Evolutionary conservation across 495 filamentous ascomycete genomes (phyloP), one percentile per base, ranked within the genome.

Genomic region (Hypoxylon lienhwacheense): DNA sequence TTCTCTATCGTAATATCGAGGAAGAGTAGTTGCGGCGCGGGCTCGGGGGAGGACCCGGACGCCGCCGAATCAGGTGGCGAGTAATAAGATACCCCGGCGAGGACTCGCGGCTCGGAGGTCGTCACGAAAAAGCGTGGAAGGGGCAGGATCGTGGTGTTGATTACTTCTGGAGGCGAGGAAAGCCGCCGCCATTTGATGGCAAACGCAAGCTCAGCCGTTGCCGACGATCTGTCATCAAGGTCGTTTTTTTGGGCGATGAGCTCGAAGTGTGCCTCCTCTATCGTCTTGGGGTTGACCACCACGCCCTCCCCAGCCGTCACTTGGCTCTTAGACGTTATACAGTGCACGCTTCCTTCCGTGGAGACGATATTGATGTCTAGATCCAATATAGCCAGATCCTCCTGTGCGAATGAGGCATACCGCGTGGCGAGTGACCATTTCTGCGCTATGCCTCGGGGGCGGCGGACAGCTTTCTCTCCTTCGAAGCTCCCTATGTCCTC

Each of bases 81-180:
- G 22, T 67, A 80, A 41, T 81, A 70, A 0, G 72, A 72, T 6
- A 83, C 74, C 0, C 82, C 78, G 7, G 87, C 89, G 0, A 97
- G 80, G 4, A 96, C 90, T 39, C 93, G 85, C 5, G 95, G 95
- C 55, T 98, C 93, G 28, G 84, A 85, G 55, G 82, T 85, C 0
- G 90, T 86, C 31, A 95, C 75, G 44, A 83, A 76, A 50, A 96
- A 83, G 7, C 88, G 86, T 11, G 91, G 91, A 10, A 95, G 80
- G 2, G 82, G 78, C 4, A 97, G 77, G 4, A 69, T 69, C 2
- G 81, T 85, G 5, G 70, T 81, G 47, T 87, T 85, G 2, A 76
- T 61, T 4, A 34, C 25, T 2, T 69, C 71, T 71, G 17, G 59
- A 26, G 32, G 65, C 26, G 20, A 63, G 26, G 58, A 40, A 54